Percentiles rank a stretch among this genome's conserved stretches.
These are phyloP conservation scores for Vachellia collinsii DNA, from an alignment of 306 rosid species.

Conservation along the genomic window DNA sequence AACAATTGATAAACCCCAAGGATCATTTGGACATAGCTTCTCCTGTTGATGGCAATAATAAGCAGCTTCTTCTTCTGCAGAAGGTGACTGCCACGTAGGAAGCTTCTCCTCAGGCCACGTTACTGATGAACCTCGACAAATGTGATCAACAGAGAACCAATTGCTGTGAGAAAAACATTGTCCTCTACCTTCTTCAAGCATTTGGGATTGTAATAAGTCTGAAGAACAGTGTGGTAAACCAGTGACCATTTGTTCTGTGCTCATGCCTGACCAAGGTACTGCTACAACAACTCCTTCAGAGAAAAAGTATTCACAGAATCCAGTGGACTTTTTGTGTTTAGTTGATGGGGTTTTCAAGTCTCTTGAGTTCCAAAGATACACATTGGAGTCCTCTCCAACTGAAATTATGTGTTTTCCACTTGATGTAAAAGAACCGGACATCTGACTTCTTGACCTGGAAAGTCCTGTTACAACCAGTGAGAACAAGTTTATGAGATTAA, in stretches of 20 bases:
- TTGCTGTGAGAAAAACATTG: conserved; percentile 61
- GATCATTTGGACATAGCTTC: conserved; percentile 43
- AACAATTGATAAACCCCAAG: conserved; percentile 81
- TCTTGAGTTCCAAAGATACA: conserved; percentile 73
- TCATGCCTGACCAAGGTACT: conserved; percentile 75
- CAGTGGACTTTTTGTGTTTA: conserved; percentile 53
- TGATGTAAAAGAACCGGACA: conserved; percentile 69
- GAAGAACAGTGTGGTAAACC: conserved; percentile 25
- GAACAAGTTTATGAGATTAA: conserved; percentile 28
- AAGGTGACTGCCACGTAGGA: conserved; percentile 53
- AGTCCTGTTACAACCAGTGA: conserved; percentile 53
- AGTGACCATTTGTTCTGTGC: conserved; percentile 34
- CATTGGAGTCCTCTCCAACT: conserved; percentile 73
- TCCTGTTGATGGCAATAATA: neutral
- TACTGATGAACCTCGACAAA: conserved; percentile 62
- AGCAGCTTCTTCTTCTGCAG: neutral
- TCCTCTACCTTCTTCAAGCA: conserved; percentile 40
- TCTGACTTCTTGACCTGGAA: conserved; percentile 77
- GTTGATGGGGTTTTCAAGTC: conserved; percentile 33
- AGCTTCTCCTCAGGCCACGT: conserved; percentile 96
- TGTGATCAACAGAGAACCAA: conserved; percentile 70
- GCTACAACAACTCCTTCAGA: conserved; percentile 73
- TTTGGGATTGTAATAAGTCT: conserved; percentile 23
- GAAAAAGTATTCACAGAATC: conserved; percentile 74
- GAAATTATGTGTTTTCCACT: conserved; percentile 72